Percentiles rank a stretch among this genome's conserved stretches.
phyloP scores from a whole-genome alignment of 768 basidiomycete genomes.

The Psilocybe cyanescens region DNA sequence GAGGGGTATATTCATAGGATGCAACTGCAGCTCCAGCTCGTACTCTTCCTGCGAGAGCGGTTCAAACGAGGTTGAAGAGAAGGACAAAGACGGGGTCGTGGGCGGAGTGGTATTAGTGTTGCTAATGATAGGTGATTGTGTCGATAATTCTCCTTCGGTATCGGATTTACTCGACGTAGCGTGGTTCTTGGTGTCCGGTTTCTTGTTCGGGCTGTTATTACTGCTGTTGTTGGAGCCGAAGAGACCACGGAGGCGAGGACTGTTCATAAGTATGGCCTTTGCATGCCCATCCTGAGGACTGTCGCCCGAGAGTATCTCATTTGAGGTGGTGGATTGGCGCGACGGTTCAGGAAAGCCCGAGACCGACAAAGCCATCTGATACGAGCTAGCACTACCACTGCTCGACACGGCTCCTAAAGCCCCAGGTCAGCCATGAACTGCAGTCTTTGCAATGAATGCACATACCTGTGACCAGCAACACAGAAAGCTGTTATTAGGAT shows the following conservation, averaged over 20 bases:
- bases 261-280: conserved; percentile 19
- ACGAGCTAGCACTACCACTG: neutral
- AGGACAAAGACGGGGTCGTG: conserved; percentile 15
- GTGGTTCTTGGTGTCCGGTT: conserved; percentile 19
- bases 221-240: conserved; percentile 22
- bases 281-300: conserved; percentile 13
- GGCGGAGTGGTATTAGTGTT: conserved; percentile 19
- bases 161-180: conserved; percentile 23
- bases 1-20: conserved; percentile 15
- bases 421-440: neutral
- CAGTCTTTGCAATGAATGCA: neutral
- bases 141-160: conserved; percentile 10
- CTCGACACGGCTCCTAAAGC: neutral
- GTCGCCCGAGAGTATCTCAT: conserved; percentile 17
- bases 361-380: conserved; percentile 37
- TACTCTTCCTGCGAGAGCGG: conserved; percentile 24
- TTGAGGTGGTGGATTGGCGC: conserved; percentile 25
- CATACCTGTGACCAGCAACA: neutral
- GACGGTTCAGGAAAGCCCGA: conserved; percentile 39
- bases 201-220: conserved; percentile 15
- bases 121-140: conserved; percentile 9
- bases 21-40: conserved; percentile 25
- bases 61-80: conserved; percentile 21
- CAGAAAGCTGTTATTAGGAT: neutral
- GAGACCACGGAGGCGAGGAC: conserved; percentile 28